Evolutionary conservation across 2,329 filamentous ascomycete species (phyloP).

Genomic region (Grosmannia huntii): DNA sequence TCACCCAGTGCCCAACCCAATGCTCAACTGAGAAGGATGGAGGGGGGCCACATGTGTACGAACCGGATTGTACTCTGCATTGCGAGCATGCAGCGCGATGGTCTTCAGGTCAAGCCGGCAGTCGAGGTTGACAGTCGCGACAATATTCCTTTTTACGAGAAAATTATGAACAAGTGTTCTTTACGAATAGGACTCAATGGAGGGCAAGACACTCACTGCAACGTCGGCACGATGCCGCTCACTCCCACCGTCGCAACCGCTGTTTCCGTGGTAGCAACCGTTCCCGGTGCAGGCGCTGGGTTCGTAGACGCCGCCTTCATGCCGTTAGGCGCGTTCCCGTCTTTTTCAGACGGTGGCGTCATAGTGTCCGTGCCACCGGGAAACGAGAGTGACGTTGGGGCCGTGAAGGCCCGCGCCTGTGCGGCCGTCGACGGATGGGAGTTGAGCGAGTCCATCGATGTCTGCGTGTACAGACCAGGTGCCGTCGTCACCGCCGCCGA

Average conservation of each 20-base stretch:
- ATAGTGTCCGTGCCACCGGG: conserved; percentile 38
- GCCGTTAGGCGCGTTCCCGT: conserved; percentile 11
- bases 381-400: conserved; percentile 83
- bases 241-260: conserved; percentile 68
- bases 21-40: not conserved
- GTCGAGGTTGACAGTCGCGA: conserved; percentile 97
- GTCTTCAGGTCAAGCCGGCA: conserved; percentile 98
- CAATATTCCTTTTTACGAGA: conserved; percentile 69
- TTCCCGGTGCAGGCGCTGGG: conserved; percentile 9
- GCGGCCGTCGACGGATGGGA: conserved; percentile 85
- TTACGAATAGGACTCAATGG: conserved; percentile 6
- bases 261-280: conserved; percentile 2
- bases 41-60: conserved; percentile 7
- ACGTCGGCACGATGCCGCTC: conserved; percentile 81
- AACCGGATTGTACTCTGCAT: conserved; percentile 88
- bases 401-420: conserved; percentile 93
- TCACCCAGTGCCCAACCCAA: not conserved
- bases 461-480: conserved; percentile 12
- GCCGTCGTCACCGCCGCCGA: conserved; percentile 7
- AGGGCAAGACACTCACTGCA: conserved; percentile 72
- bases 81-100: conserved; percentile 93
- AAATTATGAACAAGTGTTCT: conserved; percentile 12
- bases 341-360: conserved; percentile 13
- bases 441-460: conserved; percentile 71
- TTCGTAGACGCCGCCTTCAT: conserved; percentile 6